These are phyloP conservation scores for Decorospora gaudefroyi DNA, from an alignment of 2,329 filamentous ascomycete genomes.

Conservation along the genomic window DNA sequence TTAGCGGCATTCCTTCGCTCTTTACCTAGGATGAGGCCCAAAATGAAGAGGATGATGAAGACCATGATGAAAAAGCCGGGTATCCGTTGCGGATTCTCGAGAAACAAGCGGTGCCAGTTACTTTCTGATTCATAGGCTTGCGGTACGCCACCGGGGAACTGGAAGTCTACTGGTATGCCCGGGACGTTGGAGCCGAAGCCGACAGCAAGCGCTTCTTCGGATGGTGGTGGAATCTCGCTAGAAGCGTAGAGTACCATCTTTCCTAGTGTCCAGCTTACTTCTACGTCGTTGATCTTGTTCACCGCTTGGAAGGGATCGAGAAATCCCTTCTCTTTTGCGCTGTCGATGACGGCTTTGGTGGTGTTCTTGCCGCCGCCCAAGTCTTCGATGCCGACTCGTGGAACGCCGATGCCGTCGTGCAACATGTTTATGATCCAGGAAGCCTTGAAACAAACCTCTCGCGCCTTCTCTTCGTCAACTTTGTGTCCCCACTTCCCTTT, in stretches of 20 bases:
- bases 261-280: slow-evolving; percentile 96
- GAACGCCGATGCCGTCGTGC: slow-evolving; percentile 93
- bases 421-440: slow-evolving; percentile 97
- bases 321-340: slow-evolving; percentile 74
- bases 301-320: slow-evolving; percentile 88
- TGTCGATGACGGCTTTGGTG: slow-evolving; percentile 70
- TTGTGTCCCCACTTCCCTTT: slow-evolving; percentile 74
- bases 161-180: slow-evolving; percentile 74
- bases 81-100: slow-evolving; percentile 66
- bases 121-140: slow-evolving; percentile 56
- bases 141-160: slow-evolving; percentile 67
- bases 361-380: slow-evolving; percentile 64
- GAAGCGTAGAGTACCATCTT: slow-evolving; percentile 96
- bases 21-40: slow-evolving; percentile 77
- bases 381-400: slow-evolving; percentile 77
- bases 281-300: slow-evolving; percentile 85
- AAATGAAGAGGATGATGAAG: slow-evolving; percentile 68
- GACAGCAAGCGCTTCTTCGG: slow-evolving; percentile 69
- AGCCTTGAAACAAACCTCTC: slow-evolving; percentile 94
- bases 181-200: slow-evolving; percentile 88
- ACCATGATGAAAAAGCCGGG: slow-evolving; percentile 79
- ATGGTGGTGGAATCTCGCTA: slow-evolving; percentile 75
- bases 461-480: slow-evolving; percentile 71
- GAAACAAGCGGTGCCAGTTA: slow-evolving; percentile 65
- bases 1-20: slow-evolving; percentile 68